Base-by-base conservation (phyloP, 2,329 filamentous ascomycete species). In the Pseudocercospora ulei region DNA sequence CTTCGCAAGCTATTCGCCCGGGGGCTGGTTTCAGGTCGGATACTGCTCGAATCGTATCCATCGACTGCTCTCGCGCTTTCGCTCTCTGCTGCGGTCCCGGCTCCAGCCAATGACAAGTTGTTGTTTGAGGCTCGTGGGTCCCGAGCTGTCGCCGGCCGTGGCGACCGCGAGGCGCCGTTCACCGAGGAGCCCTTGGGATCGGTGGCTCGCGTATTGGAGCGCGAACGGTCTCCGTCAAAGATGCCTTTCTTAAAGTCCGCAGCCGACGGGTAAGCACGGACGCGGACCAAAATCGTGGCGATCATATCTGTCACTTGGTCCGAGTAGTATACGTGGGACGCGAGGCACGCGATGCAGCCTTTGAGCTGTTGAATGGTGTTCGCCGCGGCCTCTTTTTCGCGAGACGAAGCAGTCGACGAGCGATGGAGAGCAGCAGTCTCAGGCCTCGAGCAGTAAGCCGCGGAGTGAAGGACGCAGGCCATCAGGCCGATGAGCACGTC, bases 221-320 rank as follows among this genome's bases (percentile, higher is more conserved):
- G 33, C 22, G 39, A 36, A 25, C 39, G 35, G 19, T 28, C 33
- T 20, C 34, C 37, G 31, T 43, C 34, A 25, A 48, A 36, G 11
- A 43, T 27, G 29, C 29, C 35, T 33, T 38, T 39, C 24, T 69
- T 65, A 9, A 48, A 17, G 39, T 47, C 16, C 4, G 41, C 19
- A 19, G 48, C 40, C 6, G 53, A 40, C 7, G 54, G 39, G 35
- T 47, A 52, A 7, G 86, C 83, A 60, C 82, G 90, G 18, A 96
- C 69, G 12, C 85, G 79, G 18, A 74, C 66, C 9, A 96, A 65
- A 28, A 96, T 79, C 0, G 84, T 77, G 12, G 78, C 73, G 35
- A 95, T 77, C 85, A 96, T 95, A 61, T 98, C 90, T 1, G 82
- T 78, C 39, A 96, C 84, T 61, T 98, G 90, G 53, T 96, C 88